These are phyloP conservation scores for Monosporascus cannonballus DNA, from an alignment of 2,329 filamentous ascomycete species.

Conservation along the genomic window DNA sequence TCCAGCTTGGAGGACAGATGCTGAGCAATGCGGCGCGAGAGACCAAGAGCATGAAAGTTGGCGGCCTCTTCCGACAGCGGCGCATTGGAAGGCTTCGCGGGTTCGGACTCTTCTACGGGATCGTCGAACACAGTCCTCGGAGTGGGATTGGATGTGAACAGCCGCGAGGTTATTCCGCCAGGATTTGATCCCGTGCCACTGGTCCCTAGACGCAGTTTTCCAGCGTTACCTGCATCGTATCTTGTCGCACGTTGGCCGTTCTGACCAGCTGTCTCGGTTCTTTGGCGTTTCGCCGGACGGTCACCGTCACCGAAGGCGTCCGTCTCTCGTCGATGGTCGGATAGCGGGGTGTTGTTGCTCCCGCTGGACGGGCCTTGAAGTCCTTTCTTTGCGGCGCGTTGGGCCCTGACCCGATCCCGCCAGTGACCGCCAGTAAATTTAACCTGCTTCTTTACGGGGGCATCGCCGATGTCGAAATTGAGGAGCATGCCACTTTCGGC, in stretches of 20 bases:
- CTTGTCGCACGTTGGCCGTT: not conserved
- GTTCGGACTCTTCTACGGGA: conserved; percentile 40
- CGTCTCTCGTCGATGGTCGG: conserved; percentile 16
- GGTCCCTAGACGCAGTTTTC: conserved; percentile 30
- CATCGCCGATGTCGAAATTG: conserved; percentile 77
- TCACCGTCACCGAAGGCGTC: conserved; percentile 18
- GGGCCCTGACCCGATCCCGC: conserved; percentile 80
- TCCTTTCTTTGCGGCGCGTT: conserved; percentile 47
- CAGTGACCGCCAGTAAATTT: conserved; percentile 87
- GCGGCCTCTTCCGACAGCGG: conserved; percentile 77
- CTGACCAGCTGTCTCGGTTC: conserved; percentile 16
- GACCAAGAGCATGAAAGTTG: conserved; percentile 78
- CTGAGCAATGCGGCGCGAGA: conserved; percentile 73
- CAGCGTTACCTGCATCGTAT: conserved; percentile 11
- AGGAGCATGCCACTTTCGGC: conserved; percentile 92
- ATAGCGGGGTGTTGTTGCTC: conserved; percentile 24
- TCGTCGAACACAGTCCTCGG: conserved; percentile 58
- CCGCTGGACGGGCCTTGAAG: conserved; percentile 19
- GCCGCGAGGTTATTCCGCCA: conserved; percentile 66
- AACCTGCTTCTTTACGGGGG: conserved; percentile 53
- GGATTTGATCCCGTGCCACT: conserved; percentile 21
- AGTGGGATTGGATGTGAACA: conserved; percentile 85
- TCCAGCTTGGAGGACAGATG: conserved; percentile 81
- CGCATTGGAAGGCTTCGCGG: conserved; percentile 78
- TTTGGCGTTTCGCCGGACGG: conserved; percentile 40